These are phyloP conservation scores for Agrostemma githago DNA, from an alignment of 148 eudicot genomes.

Conservation along the genomic window DNA sequence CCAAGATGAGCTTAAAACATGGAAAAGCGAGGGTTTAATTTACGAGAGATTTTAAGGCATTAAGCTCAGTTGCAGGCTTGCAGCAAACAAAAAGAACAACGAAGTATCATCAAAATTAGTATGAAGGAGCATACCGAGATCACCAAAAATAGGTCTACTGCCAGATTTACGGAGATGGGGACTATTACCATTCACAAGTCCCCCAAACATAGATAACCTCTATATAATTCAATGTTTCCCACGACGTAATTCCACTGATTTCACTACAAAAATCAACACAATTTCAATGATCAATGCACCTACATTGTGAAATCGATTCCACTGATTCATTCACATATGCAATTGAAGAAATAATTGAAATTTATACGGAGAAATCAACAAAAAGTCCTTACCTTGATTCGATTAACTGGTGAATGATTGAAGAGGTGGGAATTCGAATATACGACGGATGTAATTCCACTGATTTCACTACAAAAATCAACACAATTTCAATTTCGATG, in stretches of 20 bases:
- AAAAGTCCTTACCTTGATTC: neutral
- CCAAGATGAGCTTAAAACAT: no score
- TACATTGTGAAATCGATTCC: neutral
- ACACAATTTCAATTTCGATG: neutral
- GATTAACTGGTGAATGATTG: no score
- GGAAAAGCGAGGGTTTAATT: no score
- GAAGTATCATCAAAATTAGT: neutral
- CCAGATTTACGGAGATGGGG: constrained; percentile 92
- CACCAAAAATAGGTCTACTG: constrained; percentile 58
- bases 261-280: constrained; percentile 7
- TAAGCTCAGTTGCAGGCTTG: no score
- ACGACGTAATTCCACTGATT: constrained; percentile 19
- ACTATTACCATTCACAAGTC: constrained; percentile 51
- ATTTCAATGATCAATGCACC: neutral
- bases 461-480: constrained; percentile 10
- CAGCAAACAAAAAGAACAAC: no score
- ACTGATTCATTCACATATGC: neutral
- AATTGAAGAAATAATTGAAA: neutral
- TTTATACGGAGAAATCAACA: no score
- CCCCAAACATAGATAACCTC: constrained; percentile 62
- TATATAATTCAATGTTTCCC: constrained; percentile 5
- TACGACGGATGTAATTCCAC: constrained; percentile 10
- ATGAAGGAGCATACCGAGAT: constrained; percentile 24
- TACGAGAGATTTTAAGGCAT: no score
- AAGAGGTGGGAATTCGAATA: no score